A percentile compares a stretch with the other conserved stretches of the same genome.
Conservation (phyloP, 1,139 yeast genomes). For the Yamadazyma pseudoaaseri region DNA sequence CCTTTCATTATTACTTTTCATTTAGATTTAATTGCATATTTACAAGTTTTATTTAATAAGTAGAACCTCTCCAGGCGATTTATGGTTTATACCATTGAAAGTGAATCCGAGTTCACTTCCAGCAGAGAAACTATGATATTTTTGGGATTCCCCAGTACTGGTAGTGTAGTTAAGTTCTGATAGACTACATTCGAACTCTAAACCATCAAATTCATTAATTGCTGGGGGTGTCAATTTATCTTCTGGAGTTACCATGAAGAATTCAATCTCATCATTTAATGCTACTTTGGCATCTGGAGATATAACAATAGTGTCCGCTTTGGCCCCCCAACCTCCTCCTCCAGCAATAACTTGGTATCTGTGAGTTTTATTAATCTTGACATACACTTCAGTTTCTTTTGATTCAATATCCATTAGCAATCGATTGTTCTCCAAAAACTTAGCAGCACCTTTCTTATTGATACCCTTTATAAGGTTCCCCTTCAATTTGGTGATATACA, state of each 20-base stretch:
- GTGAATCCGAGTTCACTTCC: slow-evolving; percentile 50
- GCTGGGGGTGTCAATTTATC: slow-evolving; percentile 18
- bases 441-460: slow-evolving; percentile 50
- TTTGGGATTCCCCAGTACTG: slow-evolving; percentile 8
- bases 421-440: slow-evolving; percentile 43
- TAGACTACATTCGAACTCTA: slow-evolving; percentile 32
- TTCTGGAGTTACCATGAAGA: slow-evolving; percentile 46
- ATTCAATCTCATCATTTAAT: slow-evolving; percentile 47
- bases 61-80: slow-evolving; percentile 40
- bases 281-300: slow-evolving; percentile 52
- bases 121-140: slow-evolving; percentile 35
- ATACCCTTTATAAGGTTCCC: slow-evolving; percentile 55
- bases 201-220: slow-evolving; percentile 9
- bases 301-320: slow-evolving; percentile 56
- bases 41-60: too few species aligned
- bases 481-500: slow-evolving; percentile 37
- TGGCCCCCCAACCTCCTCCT: slow-evolving; percentile 69
- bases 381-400: slow-evolving; percentile 49
- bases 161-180: slow-evolving; percentile 25
- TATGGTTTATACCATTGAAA: slow-evolving; percentile 37
- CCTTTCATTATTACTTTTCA: slow-evolving; percentile 7
- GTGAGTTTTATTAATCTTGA: slow-evolving; percentile 22
- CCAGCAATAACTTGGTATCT: slow-evolving; percentile 56
- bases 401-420: slow-evolving; percentile 42
- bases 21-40: slow-evolving; percentile 3